Evolutionary conservation across 495 filamentous ascomycete species (phyloP).

Genomic region (Hypoxylon crocopeplum): DNA sequence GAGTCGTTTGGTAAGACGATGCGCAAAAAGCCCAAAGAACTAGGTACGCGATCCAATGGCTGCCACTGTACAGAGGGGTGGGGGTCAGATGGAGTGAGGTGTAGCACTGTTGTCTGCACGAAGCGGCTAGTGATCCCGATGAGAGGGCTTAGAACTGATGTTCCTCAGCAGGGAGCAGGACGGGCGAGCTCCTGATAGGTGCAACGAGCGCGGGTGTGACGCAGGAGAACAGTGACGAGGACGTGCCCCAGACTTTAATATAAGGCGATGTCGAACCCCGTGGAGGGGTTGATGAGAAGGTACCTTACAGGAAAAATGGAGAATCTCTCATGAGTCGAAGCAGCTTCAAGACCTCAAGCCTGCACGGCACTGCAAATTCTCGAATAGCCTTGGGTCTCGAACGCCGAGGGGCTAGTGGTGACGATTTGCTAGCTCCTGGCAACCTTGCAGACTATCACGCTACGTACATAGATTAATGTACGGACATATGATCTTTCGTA

Average conservation of each 20-base stretch:
- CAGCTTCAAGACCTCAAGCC: slow-evolving; percentile 26
- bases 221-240: slow-evolving; percentile 26
- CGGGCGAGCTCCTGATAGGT: slow-evolving; percentile 19
- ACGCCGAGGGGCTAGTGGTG: slow-evolving; percentile 27
- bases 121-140: slow-evolving; percentile 32
- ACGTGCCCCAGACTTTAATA: slow-evolving; percentile 38
- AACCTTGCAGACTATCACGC: slow-evolving; percentile 1
- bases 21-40: slow-evolving; percentile 9
- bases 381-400: slow-evolving; percentile 3
- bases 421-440: slow-evolving; percentile 24
- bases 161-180: slow-evolving; percentile 13
- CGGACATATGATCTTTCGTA: slow-evolving; percentile 12
- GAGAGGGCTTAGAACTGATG: slow-evolving; percentile 17
- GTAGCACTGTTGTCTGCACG: slow-evolving; percentile 25
- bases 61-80: slow-evolving; percentile 13
- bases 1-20: slow-evolving; percentile 22
- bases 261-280: slow-evolving; percentile 24
- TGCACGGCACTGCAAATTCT: slow-evolving; percentile 22
- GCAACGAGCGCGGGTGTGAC: slow-evolving; percentile 20
- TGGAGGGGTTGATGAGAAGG: slow-evolving; percentile 29
- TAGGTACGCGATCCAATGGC: slow-evolving; percentile 17
- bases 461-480: slow-evolving; percentile 1
- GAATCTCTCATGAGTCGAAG: slow-evolving; percentile 11
- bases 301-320: slow-evolving; percentile 39
- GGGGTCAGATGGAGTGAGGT: slow-evolving; percentile 32